phyloP scores from a whole-genome alignment of 2,329 filamentous ascomycete genomes.

The Colletotrichum eremochloae region DNA sequence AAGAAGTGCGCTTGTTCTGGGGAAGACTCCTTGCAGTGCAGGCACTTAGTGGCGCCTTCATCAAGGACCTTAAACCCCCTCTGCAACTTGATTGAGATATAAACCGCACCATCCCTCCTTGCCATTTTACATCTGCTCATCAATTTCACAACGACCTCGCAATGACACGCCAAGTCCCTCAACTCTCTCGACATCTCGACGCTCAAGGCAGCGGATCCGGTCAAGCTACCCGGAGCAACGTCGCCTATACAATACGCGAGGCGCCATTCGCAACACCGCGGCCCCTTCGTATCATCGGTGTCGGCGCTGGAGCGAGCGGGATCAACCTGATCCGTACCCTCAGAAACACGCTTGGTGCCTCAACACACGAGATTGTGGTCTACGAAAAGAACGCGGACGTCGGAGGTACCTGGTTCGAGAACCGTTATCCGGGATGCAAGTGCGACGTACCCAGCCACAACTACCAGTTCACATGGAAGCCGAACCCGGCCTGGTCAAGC shows the following conservation, averaged over 20 bases:
- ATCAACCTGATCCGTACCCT: slow-evolving; percentile 56
- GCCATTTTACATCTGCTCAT: background rate
- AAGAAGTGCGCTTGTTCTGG: slow-evolving; percentile 4
- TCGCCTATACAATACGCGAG: slow-evolving; percentile 36
- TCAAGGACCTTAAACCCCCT: background rate
- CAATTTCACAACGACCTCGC: background rate
- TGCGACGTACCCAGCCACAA: slow-evolving; percentile 72
- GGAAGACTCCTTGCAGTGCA: slow-evolving; percentile 7
- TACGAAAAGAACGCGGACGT: slow-evolving; percentile 70
- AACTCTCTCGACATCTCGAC: slow-evolving; percentile 42
- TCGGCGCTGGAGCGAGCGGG: slow-evolving; percentile 42
- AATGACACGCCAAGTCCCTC: slow-evolving; percentile 42
- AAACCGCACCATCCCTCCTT: slow-evolving; percentile 27
- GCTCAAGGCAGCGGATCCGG: slow-evolving; percentile 32
- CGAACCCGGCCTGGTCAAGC: slow-evolving; percentile 70
- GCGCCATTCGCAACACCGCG: slow-evolving; percentile 38
- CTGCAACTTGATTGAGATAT: slow-evolving; percentile 19
- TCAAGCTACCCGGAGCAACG: slow-evolving; percentile 21
- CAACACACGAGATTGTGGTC: slow-evolving; percentile 59
- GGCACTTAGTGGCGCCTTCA: slow-evolving; percentile 22
- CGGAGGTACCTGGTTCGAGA: slow-evolving; percentile 72
- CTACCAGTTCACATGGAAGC: slow-evolving; percentile 73
- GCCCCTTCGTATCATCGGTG: slow-evolving; percentile 38
- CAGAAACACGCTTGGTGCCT: slow-evolving; percentile 55
- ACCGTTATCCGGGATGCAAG: slow-evolving; percentile 69